Percentiles rank a stretch among this genome's conserved stretches.
Evolutionary conservation across 805 yeast species (phyloP).

Genomic region (Saccharomycopsis amapae): DNA sequence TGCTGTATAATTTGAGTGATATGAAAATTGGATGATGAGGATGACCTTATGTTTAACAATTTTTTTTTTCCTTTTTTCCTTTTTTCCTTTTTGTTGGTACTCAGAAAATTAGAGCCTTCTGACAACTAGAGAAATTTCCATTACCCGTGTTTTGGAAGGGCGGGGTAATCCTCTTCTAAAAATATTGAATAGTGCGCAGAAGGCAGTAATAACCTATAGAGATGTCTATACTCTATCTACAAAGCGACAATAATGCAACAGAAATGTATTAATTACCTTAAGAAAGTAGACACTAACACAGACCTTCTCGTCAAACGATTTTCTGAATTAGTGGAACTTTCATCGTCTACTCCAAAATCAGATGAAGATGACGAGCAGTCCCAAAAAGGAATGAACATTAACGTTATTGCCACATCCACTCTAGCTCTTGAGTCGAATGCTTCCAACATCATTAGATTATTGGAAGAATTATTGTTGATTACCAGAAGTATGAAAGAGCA

Average conservation of each 20-base stretch:
- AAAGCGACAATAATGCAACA: conserved; percentile 15
- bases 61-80: no score
- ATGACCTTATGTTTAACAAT: no score
- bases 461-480: conserved; percentile 19
- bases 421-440: conserved; percentile 17
- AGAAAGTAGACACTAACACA: conserved; percentile 19
- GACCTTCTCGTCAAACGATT: conserved; percentile 18
- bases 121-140: no score
- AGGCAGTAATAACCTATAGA: not conserved
- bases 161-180: no score
- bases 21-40: no score
- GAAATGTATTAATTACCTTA: conserved; percentile 16
- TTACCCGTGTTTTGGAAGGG: no score
- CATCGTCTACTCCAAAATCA: conserved; percentile 3
- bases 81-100: no score
- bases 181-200: no score
- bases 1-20: no score
- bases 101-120: no score
- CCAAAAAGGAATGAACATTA: conserved; percentile 10
- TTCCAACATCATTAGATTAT: conserved; percentile 10
- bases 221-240: not conserved
- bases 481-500: conserved; percentile 18
- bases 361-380: conserved; percentile 1
- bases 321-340: conserved; percentile 9
- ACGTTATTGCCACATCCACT: conserved; percentile 18